A percentile compares a stretch with the other conserved stretches of the same genome.
These are phyloP conservation scores for Colletotrichum higginsianum DNA, from an alignment of 2,329 filamentous ascomycete species.

Conservation along the genomic window DNA sequence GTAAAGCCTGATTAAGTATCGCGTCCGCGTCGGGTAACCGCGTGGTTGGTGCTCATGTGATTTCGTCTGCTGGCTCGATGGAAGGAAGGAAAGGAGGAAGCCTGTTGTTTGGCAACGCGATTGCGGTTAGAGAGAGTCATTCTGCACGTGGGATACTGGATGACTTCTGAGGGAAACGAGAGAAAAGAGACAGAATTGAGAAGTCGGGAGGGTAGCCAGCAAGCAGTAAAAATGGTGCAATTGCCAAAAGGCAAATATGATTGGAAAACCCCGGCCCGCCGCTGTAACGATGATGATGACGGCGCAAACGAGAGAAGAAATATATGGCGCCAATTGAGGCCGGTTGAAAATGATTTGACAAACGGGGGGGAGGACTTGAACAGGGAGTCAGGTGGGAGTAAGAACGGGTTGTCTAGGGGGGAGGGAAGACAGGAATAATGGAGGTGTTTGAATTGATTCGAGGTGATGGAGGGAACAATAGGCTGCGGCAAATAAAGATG, in stretches of 20 bases:
- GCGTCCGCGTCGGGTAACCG: constrained; percentile 43
- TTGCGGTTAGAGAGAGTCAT: constrained; percentile 70
- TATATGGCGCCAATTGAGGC: constrained; percentile 32
- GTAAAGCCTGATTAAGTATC: constrained; percentile 44
- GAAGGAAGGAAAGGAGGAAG: constrained; percentile 49
- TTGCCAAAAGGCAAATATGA: constrained; percentile 40
- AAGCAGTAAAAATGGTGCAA: constrained; percentile 39
- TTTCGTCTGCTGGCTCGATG: constrained; percentile 45
- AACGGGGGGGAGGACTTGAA: constrained; percentile 35
- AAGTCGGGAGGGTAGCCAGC: constrained; percentile 26
- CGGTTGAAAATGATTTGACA: constrained; percentile 32
- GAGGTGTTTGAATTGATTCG: constrained; percentile 19
- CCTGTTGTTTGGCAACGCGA: constrained; percentile 67
- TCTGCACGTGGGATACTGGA: constrained; percentile 47
- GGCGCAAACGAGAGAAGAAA: constrained; percentile 38
- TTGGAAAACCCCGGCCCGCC: constrained; percentile 27
- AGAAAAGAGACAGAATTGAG: constrained; percentile 39
- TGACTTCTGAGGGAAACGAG: constrained; percentile 42
- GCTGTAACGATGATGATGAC: constrained; percentile 20
- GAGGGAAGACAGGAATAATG: constrained; percentile 27
- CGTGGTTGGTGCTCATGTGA: constrained; percentile 48
- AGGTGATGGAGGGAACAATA: constrained; percentile 38
- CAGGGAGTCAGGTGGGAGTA: constrained; percentile 32
- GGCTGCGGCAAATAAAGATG: constrained; percentile 36
- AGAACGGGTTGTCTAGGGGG: constrained; percentile 23